A percentile compares a stretch with the other conserved stretches of the same genome.
phyloP scores from a whole-genome alignment of 441 rosid genomes.

The Codiaeum variegatum region DNA sequence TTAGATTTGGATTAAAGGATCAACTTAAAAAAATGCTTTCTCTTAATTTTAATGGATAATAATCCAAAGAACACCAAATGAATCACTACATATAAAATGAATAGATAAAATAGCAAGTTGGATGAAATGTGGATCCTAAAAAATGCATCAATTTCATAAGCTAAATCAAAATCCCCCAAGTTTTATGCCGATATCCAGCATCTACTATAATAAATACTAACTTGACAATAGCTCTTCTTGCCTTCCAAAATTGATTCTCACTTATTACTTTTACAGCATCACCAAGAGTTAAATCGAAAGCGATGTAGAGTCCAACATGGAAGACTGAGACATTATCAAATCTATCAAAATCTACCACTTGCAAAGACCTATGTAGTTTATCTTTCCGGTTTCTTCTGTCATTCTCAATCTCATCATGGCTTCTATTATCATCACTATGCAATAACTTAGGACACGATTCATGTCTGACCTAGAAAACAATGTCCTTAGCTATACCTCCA shows the following conservation, averaged over 20 bases:
- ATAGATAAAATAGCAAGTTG: not conserved
- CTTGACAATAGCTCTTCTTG: slow-evolving; percentile 75
- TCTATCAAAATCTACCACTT: slow-evolving; percentile 29
- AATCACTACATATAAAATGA: not conserved
- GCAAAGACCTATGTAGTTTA: slow-evolving; percentile 15
- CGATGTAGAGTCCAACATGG: slow-evolving; percentile 53
- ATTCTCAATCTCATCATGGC: slow-evolving; percentile 31
- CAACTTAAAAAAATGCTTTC: too few species aligned
- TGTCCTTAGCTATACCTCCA: slow-evolving; percentile 25
- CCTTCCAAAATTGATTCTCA: slow-evolving; percentile 82
- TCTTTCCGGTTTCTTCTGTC: slow-evolving; percentile 21
- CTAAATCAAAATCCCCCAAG: not conserved
- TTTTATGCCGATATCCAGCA: slow-evolving; percentile 12
- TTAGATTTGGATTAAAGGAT: too few species aligned
- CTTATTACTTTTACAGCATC: slow-evolving; percentile 73
- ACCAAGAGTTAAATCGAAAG: slow-evolving; percentile 57
- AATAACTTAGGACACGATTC: slow-evolving; percentile 30
- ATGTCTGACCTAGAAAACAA: slow-evolving; percentile 29
- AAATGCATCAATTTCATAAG: not conserved
- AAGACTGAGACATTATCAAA: slow-evolving; percentile 42
- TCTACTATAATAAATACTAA: slow-evolving; percentile 38
- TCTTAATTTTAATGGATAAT: too few species aligned
- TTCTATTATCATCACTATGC: slow-evolving; percentile 26
- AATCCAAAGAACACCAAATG: not conserved
- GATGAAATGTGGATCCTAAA: not conserved